Evolutionary conservation across 768 basidiomycete genomes (phyloP).

Genomic region (Boletus rubropictus): DNA sequence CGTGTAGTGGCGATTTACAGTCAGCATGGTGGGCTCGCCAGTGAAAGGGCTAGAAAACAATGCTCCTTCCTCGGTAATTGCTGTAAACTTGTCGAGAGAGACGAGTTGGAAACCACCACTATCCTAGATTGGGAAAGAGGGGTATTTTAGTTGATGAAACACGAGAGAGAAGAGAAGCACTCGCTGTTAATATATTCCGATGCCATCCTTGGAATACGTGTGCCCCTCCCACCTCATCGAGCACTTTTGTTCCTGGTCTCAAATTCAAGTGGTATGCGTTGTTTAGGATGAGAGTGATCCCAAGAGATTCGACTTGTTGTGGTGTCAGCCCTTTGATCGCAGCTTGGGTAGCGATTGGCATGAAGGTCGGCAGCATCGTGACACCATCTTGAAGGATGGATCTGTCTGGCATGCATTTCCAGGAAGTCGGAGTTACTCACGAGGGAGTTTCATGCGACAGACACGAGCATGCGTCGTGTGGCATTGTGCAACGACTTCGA

Average conservation of each 20-base stretch:
- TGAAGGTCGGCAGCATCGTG: slow-evolving; percentile 84
- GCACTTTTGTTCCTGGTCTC: slow-evolving; percentile 71
- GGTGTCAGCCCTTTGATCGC: slow-evolving; percentile 89
- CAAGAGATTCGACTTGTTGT: slow-evolving; percentile 76
- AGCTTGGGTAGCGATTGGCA: slow-evolving; percentile 91
- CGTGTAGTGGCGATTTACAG: slow-evolving; percentile 41
- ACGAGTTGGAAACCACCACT: slow-evolving; percentile 90
- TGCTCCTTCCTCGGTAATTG: slow-evolving; percentile 85
- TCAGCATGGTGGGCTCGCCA: slow-evolving; percentile 84
- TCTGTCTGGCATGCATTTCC: background rate
- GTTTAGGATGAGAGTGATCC: slow-evolving; percentile 79
- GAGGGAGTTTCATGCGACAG: slow-evolving; percentile 77
- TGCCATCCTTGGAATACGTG: slow-evolving; percentile 89
- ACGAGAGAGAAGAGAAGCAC: slow-evolving; percentile 12
- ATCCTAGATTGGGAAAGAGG: slow-evolving; percentile 42
- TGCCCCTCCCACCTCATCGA: slow-evolving; percentile 76
- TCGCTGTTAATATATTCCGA: slow-evolving; percentile 76
- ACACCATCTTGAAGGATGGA: slow-evolving; percentile 51
- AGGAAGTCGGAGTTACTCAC: slow-evolving; percentile 37
- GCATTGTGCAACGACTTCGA: slow-evolving; percentile 78
- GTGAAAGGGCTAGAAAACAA: slow-evolving; percentile 80
- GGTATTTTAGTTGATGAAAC: background rate
- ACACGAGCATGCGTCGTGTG: slow-evolving; percentile 78
- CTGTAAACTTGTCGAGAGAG: slow-evolving; percentile 76
- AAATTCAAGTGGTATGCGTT: slow-evolving; percentile 89